Evolutionary conservation across 1,284 basidiomycete species (phyloP), one percentile per base, ranked within the genome.

Genomic region (Fomitopsis palustris): DNA sequence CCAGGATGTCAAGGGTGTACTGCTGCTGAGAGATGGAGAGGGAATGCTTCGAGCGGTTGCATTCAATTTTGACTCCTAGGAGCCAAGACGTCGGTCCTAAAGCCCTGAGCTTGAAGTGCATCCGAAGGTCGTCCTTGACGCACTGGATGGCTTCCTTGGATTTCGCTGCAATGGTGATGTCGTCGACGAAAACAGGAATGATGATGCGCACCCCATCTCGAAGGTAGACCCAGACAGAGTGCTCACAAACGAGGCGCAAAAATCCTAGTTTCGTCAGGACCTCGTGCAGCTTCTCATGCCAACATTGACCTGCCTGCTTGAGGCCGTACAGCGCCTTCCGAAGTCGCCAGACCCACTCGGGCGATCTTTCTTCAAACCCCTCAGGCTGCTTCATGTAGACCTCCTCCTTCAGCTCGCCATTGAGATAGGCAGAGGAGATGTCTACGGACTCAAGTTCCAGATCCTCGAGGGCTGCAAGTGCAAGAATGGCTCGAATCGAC

Each of bases 371-470:
- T 29, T 71, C 66, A 56, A 76, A 76, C 1, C 74, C 74, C 8
- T 64, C 42, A 0, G 73, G 75, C 49, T 74, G 73, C 23, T 71
- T 63, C 69, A 79, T 73, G 59, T 74, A 79, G 35, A 78, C 67
- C 0, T 70, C 67, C 45, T 80, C 75, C 0, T 77, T 67, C 0
- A 84, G 69, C 0, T 69, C 42, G 1, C 77, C 77, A 63, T 80
- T 75, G 0, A 72, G 67, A 55, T 71, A 77, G 1, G 73, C 73
- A 63, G 64, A 64, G 14, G 67, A 69, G 61, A 78, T 66, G 57
- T 79, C 75, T 3, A 78, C 63, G 56, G 75, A 75, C 6, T 67
- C 63, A 8, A 79, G 61, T 14, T 74, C 66, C 42, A 76, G 68
- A 57, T 77, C 70, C n/a, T 67, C 53, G 65, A 74, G 39, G 6